Evolutionary conservation across 2,329 filamentous ascomycete genomes (phyloP), one percentile per base, ranked within the genome.

Genomic region (Ceratocystis ficicola): DNA sequence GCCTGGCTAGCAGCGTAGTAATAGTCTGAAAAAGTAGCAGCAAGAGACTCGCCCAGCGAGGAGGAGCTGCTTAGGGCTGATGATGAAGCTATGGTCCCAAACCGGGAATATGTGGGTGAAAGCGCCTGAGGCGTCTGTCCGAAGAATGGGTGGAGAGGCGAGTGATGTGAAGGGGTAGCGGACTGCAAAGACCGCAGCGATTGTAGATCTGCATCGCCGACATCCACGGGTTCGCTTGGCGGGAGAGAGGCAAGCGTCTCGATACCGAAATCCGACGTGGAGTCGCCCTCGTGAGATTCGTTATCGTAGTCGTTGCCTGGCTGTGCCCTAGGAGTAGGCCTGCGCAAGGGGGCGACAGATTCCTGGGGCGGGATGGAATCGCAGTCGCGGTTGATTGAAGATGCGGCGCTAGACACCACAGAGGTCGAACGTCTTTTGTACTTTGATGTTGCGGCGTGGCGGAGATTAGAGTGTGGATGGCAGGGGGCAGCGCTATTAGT

Each of bases 1-100:
- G 48, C 30, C n/a, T 63, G 61, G 20, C 67, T 68, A 25, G 30
- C 32, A 5, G 66, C 25, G 17, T 59, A 63, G 5, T 65, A 68
- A 25, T 70, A 70, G 48, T 81, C 80, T 25, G 76, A 78, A 2
- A 79, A 75, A 6, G 80, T 82, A 5, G 76, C 77, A 3, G 75
- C 74, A 1, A 83, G 74, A 2, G 81, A 83, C 70, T 79, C 78
- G 67, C 77, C 76, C 55, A 78, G 76, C n/a, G 82, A 84, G 12
- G 78, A 81, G 8, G 77, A 74, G 64, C 76, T 78, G 69, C 81
- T 83, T 36, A 80, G 28, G 32, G 63, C 28, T 17, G 63, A 65
- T 1, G 57, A 67, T n/a, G 63, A 55, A 15, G n/a, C 22, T 20
- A 71, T 64, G 4, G 68, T 72, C 20, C 71, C 61, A 44, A 72